Conservation (phyloP, 352 stramenopile genomes). For the Pythium coloratum region DNA sequence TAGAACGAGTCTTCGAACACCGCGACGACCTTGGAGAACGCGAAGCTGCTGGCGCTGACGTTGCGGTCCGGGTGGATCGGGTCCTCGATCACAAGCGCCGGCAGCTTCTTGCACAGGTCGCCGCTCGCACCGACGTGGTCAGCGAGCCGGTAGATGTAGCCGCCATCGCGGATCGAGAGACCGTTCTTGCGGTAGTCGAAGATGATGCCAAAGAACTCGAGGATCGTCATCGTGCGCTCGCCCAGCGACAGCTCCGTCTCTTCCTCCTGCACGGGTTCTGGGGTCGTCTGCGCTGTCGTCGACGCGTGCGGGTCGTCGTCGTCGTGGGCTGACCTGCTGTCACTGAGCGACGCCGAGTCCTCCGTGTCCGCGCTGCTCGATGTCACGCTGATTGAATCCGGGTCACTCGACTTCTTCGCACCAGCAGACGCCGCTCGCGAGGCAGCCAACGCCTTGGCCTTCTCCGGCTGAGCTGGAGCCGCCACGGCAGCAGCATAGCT, state of each 20-base stretch:
- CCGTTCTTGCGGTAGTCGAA: constrained; percentile 87
- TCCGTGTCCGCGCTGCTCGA: constrained; percentile 83
- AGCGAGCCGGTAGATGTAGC: constrained; percentile 83
- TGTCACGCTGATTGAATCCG: constrained; percentile 70
- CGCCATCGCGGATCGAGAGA: constrained; percentile 79
- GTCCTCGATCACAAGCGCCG: constrained; percentile 85
- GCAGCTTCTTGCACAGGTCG: constrained; percentile 52
- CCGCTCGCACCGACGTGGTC: constrained; percentile 39
- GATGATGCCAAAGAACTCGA: constrained; percentile 86
- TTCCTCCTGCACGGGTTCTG: constrained; percentile 13
- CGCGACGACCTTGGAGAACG: constrained; percentile 80
- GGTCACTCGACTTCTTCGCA: constrained; percentile 9
- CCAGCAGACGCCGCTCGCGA: background rate
- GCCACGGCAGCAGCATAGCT: constrained; percentile 75
- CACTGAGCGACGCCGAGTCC: constrained; percentile 44
- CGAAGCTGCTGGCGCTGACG: constrained; percentile 85
- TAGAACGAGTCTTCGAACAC: constrained; percentile 88
- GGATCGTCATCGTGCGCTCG: constrained; percentile 70
- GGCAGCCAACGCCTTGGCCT: background rate
- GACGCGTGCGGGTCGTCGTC: constrained; percentile 8
- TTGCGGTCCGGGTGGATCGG: constrained; percentile 88
- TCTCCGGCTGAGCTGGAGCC: constrained; percentile 25
- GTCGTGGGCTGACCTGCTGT: constrained; percentile 24
- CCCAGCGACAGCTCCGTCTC: constrained; percentile 44
- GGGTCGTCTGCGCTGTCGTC: background rate